Conservation (phyloP, 164 flowering plant species). For the Warburgia ugandensis region DNA sequence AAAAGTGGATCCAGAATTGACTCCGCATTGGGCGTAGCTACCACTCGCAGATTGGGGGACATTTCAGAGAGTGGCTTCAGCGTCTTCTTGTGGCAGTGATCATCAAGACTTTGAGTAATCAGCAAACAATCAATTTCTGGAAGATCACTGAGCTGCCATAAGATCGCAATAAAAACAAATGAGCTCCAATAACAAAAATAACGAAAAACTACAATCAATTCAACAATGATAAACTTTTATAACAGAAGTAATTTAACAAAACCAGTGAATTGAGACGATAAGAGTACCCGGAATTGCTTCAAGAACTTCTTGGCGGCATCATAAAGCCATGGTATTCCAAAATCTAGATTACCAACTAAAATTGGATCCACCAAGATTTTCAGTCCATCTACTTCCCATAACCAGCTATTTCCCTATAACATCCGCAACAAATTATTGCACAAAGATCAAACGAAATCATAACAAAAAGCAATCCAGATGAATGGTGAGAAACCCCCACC, state of each 20-base stretch:
- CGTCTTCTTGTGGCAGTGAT: constrained; percentile 92
- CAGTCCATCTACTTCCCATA: constrained; percentile 72
- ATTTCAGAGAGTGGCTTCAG: constrained; percentile 63
- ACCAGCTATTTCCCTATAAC: constrained; percentile 84
- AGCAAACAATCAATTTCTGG: constrained; percentile 73
- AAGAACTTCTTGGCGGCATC: constrained; percentile 82
- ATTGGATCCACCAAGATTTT: constrained; percentile 88
- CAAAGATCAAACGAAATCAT: constrained; percentile 4
- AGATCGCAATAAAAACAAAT: constrained; percentile 10
- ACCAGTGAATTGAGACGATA: background rate
- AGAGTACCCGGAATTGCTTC: constrained; percentile 66
- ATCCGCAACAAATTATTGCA: background rate
- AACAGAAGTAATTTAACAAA: background rate
- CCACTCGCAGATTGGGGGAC: constrained; percentile 55
- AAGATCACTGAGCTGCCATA: constrained; percentile 80
- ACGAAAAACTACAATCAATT: background rate
- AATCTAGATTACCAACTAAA: constrained; percentile 88
- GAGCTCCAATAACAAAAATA: background rate
- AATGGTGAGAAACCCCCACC: constrained; percentile 35
- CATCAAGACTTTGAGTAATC: constrained; percentile 96
- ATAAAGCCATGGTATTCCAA: constrained; percentile 92
- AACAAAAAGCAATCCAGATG: background rate
- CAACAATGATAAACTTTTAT: background rate
- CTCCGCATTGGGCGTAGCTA: constrained; percentile 93
- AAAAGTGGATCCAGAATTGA: constrained; percentile 62